Evolutionary conservation across 2,329 filamentous ascomycete genomes (phyloP).

Genomic region (Talaromyces sp.): DNA sequence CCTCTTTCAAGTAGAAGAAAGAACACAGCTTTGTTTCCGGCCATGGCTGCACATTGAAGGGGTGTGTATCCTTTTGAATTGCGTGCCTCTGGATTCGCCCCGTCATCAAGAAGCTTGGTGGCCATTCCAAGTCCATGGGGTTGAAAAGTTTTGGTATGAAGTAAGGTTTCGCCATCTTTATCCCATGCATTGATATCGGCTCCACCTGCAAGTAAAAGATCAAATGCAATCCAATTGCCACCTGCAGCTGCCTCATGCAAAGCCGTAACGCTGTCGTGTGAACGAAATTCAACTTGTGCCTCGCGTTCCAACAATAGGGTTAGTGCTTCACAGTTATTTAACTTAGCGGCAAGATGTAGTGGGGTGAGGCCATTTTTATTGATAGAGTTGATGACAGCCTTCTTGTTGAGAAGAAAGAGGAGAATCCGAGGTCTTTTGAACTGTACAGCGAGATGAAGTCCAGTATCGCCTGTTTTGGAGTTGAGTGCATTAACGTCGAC

Average conservation of each 20-base stretch:
- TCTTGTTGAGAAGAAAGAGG: constrained; percentile 24
- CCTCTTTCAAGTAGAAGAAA: constrained; percentile 17
- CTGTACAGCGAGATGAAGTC: constrained; percentile 24
- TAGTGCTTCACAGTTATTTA: constrained; percentile 27
- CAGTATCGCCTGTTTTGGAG: constrained; percentile 20
- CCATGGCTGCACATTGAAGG: constrained; percentile 23
- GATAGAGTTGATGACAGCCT: constrained; percentile 18
- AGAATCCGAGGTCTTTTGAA: constrained; percentile 21
- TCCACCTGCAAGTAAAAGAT: constrained; percentile 23
- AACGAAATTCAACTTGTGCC: constrained; percentile 20
- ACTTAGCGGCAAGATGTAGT: constrained; percentile 23
- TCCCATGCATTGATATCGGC: constrained; percentile 29
- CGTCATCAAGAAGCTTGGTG: constrained; percentile 19
- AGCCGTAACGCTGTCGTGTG: constrained; percentile 18
- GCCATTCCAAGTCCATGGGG: constrained; percentile 14
- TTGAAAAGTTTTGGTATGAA: constrained; percentile 22
- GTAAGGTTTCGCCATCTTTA: constrained; percentile 21
- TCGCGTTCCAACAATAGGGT: constrained; percentile 22
- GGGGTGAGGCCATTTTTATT: constrained; percentile 24
- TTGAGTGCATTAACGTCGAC: constrained; percentile 22
- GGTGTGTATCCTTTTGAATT: constrained; percentile 25
- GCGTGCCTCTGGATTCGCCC: constrained; percentile 24
- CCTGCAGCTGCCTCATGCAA: constrained; percentile 21
- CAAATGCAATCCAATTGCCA: constrained; percentile 25
- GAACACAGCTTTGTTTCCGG: constrained; percentile 25